Percentiles rank a stretch among this genome's conserved stretches.
phyloP scores from a whole-genome alignment of 805 yeast species.

The Myxozyma geophila region DNA sequence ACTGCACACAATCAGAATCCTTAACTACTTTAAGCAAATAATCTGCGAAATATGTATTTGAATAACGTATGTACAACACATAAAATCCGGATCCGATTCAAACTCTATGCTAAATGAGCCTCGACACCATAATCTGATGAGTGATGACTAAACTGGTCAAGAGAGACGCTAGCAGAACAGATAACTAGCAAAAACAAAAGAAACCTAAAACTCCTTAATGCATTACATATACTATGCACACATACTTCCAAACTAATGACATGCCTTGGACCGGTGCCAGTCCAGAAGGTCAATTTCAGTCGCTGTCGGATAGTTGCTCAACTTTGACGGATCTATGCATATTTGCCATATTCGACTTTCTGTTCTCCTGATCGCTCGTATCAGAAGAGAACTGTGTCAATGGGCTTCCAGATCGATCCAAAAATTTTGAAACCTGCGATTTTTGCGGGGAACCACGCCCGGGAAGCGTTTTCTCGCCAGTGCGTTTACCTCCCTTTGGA shows the following conservation, averaged over 20 bases:
- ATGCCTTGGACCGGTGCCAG: neutral
- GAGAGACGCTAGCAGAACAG: too few relatives aligned
- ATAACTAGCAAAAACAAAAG: too few relatives aligned
- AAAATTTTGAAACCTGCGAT: constrained; percentile 30
- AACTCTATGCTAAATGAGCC: too few relatives aligned
- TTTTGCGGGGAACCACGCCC: constrained; percentile 19
- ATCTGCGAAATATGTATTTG: neutral
- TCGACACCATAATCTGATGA: too few relatives aligned
- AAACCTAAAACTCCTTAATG: too few relatives aligned
- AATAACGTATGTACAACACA: neutral
- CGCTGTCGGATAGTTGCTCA: constrained; percentile 10
- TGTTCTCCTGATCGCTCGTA: constrained; percentile 3
- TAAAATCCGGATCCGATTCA: neutral
- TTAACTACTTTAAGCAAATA: too few relatives aligned
- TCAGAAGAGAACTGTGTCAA: neutral
- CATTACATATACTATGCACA: too few relatives aligned
- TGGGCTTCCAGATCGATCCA: constrained; percentile 29
- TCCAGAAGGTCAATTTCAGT: neutral
- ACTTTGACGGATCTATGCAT: neutral
- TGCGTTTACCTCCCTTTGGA: neutral
- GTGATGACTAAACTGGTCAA: too few relatives aligned
- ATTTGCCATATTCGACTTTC: neutral
- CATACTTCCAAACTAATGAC: neutral
- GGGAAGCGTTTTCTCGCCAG: constrained; percentile 23
- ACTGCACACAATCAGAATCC: neutral